Percentiles rank a stretch among this genome's conserved stretches.
Conservation (phyloP, 768 basidiomycete genomes). For the Suillus luteus region DNA sequence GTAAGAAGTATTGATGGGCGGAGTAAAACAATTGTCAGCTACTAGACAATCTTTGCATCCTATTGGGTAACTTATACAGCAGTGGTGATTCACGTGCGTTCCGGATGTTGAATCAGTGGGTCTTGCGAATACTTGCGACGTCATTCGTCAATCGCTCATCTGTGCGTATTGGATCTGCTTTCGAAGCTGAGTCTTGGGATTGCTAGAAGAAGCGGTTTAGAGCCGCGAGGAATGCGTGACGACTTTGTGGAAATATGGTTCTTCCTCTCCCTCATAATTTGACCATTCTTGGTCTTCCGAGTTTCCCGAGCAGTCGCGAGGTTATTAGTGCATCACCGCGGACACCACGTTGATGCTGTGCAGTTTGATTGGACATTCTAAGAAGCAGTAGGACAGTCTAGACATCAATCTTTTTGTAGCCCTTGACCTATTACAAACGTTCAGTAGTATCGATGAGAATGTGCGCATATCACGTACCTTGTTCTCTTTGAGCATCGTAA, state of each 20-base stretch:
- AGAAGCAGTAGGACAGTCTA: conserved; percentile 21
- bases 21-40: background rate
- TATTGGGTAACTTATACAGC: conserved; percentile 16
- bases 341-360: background rate
- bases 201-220: background rate
- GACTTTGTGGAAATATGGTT: background rate
- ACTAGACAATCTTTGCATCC: conserved; percentile 1
- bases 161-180: background rate
- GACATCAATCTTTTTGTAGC: conserved; percentile 78
- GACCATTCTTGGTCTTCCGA: background rate
- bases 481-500: conserved; percentile 75
- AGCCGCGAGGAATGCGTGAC: background rate
- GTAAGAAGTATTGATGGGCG: conserved; percentile 45
- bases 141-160: background rate
- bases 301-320: background rate
- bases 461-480: conserved; percentile 54
- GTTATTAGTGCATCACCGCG: background rate
- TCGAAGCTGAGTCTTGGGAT: background rate
- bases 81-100: background rate
- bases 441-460: background rate
- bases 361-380: conserved; percentile 2
- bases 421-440: conserved; percentile 62
- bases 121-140: background rate
- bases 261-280: background rate
- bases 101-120: background rate